phyloP scores from a whole-genome alignment of 1,284 basidiomycete genomes.

The Apiotrichum veenhuisii region DNA sequence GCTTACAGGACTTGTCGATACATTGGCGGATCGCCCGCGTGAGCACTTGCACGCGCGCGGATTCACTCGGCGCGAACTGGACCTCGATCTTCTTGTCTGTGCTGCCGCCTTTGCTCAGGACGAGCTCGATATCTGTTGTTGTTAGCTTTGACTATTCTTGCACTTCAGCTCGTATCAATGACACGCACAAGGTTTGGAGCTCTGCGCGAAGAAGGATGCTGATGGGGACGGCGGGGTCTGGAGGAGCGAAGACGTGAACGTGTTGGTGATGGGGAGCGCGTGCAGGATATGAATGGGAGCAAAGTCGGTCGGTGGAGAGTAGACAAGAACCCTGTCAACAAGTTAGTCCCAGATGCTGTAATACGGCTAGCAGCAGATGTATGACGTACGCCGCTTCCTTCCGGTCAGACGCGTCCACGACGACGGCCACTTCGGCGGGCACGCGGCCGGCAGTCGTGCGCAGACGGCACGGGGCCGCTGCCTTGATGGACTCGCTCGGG shows the following conservation, averaged over 20 bases:
- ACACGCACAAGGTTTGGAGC: conserved; percentile 40
- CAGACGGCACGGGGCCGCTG: conserved; percentile 25
- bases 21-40: conserved; percentile 26
- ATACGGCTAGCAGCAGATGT: not conserved
- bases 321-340: conserved; percentile 28
- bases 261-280: conserved; percentile 27
- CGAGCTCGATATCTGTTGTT: conserved; percentile 14
- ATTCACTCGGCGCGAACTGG: conserved; percentile 58
- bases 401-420: conserved; percentile 7
- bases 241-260: conserved; percentile 28
- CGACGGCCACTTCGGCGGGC: conserved; percentile 25
- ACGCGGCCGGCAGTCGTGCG: conserved; percentile 17
- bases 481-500: conserved; percentile 20
- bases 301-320: conserved; percentile 11
- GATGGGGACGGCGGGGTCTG: conserved; percentile 45
- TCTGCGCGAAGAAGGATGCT: conserved; percentile 42
- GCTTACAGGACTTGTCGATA: conserved; percentile 10
- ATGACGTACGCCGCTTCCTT: conserved; percentile 32
- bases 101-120: conserved; percentile 55
- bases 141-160: not conserved
- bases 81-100: conserved; percentile 62
- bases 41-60: conserved; percentile 29
- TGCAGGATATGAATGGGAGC: conserved; percentile 21
- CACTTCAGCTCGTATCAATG: not conserved
- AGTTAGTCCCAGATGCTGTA: not conserved